Conservation (phyloP, 768 basidiomycete genomes). For the Hortiboletus campestris region DNA sequence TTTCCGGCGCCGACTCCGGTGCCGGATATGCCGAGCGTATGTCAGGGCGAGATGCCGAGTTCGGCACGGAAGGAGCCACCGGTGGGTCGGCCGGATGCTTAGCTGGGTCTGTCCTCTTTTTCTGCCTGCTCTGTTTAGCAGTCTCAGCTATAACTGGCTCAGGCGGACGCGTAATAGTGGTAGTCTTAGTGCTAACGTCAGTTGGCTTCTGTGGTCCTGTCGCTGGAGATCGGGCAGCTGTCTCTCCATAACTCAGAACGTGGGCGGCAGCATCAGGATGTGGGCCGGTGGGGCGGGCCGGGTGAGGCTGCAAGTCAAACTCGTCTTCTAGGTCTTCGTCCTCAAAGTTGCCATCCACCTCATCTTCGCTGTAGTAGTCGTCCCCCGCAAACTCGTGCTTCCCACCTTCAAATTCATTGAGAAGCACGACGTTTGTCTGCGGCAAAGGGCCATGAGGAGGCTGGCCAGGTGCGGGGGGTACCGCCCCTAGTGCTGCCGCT, state of each 20-base stretch:
- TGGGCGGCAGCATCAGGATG: conserved; percentile 34
- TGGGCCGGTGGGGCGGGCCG: conserved; percentile 17
- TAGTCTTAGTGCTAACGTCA: conserved; percentile 31
- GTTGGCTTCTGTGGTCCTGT: conserved; percentile 9
- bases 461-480: conserved; percentile 30
- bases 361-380: conserved; percentile 48
- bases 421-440: conserved; percentile 37
- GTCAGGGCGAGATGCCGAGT: conserved; percentile 23
- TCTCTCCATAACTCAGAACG: conserved; percentile 42
- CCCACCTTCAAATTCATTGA: conserved; percentile 37
- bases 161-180: conserved; percentile 21
- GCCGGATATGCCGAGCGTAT: conserved; percentile 28
- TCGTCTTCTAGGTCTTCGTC: conserved; percentile 36
- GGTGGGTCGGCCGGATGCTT: conserved; percentile 24
- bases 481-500: conserved; percentile 33
- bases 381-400: conserved; percentile 40
- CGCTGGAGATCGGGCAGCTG: conserved; percentile 14
- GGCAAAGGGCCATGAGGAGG: conserved; percentile 34
- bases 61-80: conserved; percentile 28
- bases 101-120: conserved; percentile 41
- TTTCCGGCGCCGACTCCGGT: conserved; percentile 35
- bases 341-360: conserved; percentile 42
- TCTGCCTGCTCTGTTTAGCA: conserved; percentile 38
- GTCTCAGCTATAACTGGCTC: conserved; percentile 15
- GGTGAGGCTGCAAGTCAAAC: conserved; percentile 28